These are phyloP conservation scores for Globisporangium carolinianum DNA, from an alignment of 352 stramenopile genomes.

Conservation along the genomic window DNA sequence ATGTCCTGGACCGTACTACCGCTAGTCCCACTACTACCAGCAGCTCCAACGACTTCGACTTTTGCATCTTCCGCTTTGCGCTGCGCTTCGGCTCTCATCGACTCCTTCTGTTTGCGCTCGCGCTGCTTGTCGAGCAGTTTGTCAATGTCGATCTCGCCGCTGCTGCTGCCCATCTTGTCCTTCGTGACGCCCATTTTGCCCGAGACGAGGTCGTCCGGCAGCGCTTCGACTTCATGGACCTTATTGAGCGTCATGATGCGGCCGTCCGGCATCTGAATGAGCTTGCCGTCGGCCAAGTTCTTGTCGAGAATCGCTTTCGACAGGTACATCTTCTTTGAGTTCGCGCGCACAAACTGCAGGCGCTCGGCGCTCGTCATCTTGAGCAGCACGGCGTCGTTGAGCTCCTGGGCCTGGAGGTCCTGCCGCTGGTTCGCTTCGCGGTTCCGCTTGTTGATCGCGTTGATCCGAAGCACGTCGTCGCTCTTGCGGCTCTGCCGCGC, in stretches of 20 bases:
- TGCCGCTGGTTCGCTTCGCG: conserved; percentile 77
- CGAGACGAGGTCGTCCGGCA: conserved; percentile 67
- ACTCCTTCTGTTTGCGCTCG: conserved; percentile 41
- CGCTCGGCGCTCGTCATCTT: conserved; percentile 81
- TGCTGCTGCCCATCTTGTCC: conserved; percentile 19
- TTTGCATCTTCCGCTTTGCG: conserved; percentile 24
- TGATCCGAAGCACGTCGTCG: conserved; percentile 80
- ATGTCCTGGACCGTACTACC: conserved; percentile 57
- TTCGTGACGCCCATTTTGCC: conserved; percentile 32
- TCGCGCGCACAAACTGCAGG: conserved; percentile 78
- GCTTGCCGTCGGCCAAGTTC: conserved; percentile 68
- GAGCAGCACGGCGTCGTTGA: conserved; percentile 68
- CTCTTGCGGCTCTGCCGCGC: conserved; percentile 64
- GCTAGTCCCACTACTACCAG: conserved; percentile 22
- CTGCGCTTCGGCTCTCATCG: conserved; percentile 24
- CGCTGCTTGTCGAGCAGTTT: conserved; percentile 63
- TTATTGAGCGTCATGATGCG: conserved; percentile 86
- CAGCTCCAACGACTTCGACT: conserved; percentile 51
- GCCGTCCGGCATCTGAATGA: conserved; percentile 62
- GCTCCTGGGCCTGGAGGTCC: conserved; percentile 62
- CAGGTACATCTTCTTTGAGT: conserved; percentile 83
- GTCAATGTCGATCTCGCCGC: conserved; percentile 70
- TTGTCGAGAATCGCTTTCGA: conserved; percentile 77
- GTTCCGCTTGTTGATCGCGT: conserved; percentile 81
- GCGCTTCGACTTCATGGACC: conserved; percentile 69